Conservation (phyloP, 139 green algal genomes). For the Nannochloris sp. region DNA sequence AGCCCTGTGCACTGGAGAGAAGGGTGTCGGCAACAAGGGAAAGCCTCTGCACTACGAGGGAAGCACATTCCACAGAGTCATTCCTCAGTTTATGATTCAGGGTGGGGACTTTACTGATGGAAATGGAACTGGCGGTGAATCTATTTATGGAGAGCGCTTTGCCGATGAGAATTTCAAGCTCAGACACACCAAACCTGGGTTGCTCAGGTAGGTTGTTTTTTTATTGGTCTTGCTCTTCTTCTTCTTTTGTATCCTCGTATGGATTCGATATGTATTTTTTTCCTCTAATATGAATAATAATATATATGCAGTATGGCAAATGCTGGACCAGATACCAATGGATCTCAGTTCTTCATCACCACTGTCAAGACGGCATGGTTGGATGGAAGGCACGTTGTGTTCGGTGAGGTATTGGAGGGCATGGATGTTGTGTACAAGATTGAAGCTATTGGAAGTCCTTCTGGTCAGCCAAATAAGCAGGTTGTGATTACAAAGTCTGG, state of each 20-base stretch:
- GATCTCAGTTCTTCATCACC: constrained; percentile 67
- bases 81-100: constrained; percentile 86
- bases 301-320: constrained; percentile 43
- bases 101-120: constrained; percentile 77
- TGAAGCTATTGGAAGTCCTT: constrained; percentile 63
- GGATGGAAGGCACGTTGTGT: constrained; percentile 82
- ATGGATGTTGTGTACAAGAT: constrained; percentile 92
- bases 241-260: neutral
- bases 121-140: constrained; percentile 77
- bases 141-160: constrained; percentile 65
- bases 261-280: too few species aligned
- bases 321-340: constrained; percentile 64
- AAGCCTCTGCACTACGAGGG: constrained; percentile 77
- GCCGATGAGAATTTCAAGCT: constrained; percentile 84
- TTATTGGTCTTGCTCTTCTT: constrained; percentile 21
- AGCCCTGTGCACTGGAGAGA: constrained; percentile 59
- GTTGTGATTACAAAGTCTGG: constrained; percentile 72
- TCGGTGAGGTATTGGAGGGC: constrained; percentile 88
- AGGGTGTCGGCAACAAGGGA: constrained; percentile 59
- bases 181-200: constrained; percentile 60
- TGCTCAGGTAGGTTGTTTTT: constrained; percentile 24
- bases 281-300: too few species aligned
- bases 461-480: constrained; percentile 61
- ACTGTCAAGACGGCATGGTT: constrained; percentile 37
- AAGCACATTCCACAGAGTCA: constrained; percentile 77